Evolutionary conservation across 495 filamentous ascomycete genomes (phyloP).

Genomic region (Penicillium roqueforti): DNA sequence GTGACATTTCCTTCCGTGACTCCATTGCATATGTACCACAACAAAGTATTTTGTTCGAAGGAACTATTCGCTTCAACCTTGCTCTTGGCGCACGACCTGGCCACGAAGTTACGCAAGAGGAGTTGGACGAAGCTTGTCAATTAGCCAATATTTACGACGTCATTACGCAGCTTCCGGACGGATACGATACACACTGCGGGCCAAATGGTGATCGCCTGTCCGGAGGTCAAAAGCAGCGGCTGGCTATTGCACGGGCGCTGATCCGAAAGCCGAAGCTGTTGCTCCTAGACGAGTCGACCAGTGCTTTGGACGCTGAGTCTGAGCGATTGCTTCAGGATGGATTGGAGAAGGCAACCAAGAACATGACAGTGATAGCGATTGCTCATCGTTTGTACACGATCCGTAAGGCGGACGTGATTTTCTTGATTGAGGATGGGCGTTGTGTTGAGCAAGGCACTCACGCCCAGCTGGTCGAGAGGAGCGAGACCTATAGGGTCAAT

Average conservation of each 20-base stretch:
- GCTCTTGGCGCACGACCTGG: slow-evolving; percentile 40
- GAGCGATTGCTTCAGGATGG: slow-evolving; percentile 66
- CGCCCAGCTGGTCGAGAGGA: slow-evolving; percentile 46
- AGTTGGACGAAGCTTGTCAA: slow-evolving; percentile 51
- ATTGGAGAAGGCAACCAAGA: slow-evolving; percentile 56
- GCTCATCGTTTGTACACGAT: slow-evolving; percentile 73
- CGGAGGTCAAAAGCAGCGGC: slow-evolving; percentile 70
- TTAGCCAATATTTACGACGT: slow-evolving; percentile 55
- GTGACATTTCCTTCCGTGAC: slow-evolving; percentile 36
- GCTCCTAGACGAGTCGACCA: slow-evolving; percentile 73
- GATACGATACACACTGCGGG: slow-evolving; percentile 59
- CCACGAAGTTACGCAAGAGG: slow-evolving; percentile 36
- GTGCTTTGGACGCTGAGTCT: slow-evolving; percentile 64
- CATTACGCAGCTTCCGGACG: slow-evolving; percentile 51
- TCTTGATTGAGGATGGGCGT: slow-evolving; percentile 60
- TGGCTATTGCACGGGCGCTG: slow-evolving; percentile 69
- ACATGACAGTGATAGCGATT: slow-evolving; percentile 68
- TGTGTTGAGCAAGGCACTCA: slow-evolving; percentile 66
- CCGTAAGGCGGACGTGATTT: slow-evolving; percentile 66
- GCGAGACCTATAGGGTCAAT: slow-evolving; percentile 49
- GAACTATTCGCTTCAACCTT: slow-evolving; percentile 49
- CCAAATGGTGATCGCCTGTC: slow-evolving; percentile 57
- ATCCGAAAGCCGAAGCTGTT: slow-evolving; percentile 64
- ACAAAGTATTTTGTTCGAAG: slow-evolving; percentile 48
- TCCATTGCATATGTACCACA: slow-evolving; percentile 49